A percentile compares a stretch with the other conserved stretches of the same genome.
phyloP scores from a whole-genome alignment of 176 grass and related monocot genomes.

The Melocanna baccifera region DNA sequence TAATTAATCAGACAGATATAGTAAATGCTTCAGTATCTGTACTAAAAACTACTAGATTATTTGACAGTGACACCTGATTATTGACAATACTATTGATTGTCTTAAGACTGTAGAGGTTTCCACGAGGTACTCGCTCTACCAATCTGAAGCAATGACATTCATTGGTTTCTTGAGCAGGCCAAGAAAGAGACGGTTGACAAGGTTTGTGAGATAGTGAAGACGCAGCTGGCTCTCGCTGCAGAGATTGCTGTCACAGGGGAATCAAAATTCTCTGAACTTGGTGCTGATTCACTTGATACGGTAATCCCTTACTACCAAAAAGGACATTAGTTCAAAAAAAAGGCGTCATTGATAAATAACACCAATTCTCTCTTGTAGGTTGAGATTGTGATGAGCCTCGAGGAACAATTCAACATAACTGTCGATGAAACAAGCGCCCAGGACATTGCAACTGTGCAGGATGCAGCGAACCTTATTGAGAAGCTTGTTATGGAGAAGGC shows the following conservation, averaged over 20 bases:
- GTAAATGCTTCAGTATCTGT: not conserved
- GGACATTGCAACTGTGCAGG: constrained; percentile 54
- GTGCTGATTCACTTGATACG: constrained; percentile 72
- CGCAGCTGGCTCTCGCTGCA: constrained; percentile 53
- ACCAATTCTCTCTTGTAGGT: constrained; percentile 28
- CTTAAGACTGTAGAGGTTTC: not conserved
- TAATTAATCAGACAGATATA: not conserved
- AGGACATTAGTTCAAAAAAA: not conserved
- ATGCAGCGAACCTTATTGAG: constrained; percentile 56
- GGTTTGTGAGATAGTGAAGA: constrained; percentile 67
- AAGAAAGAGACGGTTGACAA: constrained; percentile 67
- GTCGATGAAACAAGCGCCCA: constrained; percentile 54
- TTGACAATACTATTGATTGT: not conserved
- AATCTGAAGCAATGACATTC: not conserved
- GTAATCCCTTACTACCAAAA: constrained; percentile 14
- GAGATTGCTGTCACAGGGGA: constrained; percentile 31
- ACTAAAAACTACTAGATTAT: not conserved
- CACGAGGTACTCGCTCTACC: not conserved
- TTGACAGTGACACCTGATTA: not conserved
- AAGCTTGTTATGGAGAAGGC: constrained; percentile 48
- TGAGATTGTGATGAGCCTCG: constrained; percentile 64
- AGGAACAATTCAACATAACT: constrained; percentile 53
- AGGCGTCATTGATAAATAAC: not conserved
- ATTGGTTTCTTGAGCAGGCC: constrained; percentile 39
- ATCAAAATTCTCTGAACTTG: constrained; percentile 63